Percentiles rank a stretch among this genome's conserved stretches.
These are phyloP conservation scores for Umbilicus rupestris DNA, from an alignment of 164 flowering plant species.

Conservation along the genomic window DNA sequence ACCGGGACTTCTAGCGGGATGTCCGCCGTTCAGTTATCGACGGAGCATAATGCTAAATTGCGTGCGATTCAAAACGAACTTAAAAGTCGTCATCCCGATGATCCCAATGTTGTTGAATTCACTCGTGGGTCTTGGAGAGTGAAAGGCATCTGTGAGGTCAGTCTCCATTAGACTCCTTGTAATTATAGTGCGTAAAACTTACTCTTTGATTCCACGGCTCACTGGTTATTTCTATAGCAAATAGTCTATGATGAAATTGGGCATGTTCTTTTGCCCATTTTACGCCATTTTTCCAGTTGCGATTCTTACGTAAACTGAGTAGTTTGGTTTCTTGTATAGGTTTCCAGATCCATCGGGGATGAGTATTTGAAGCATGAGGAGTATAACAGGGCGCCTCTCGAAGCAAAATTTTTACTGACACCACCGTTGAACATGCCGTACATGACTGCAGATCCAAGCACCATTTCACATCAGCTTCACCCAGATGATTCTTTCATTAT, in stretches of 20 bases:
- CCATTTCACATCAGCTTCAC: conserved; percentile 41
- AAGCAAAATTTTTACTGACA: conserved; percentile 52
- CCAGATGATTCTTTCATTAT: conserved; percentile 73
- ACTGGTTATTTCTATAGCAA: too few relatives aligned
- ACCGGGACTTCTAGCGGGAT: conserved; percentile 47
- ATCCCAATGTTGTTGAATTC: conserved; percentile 61
- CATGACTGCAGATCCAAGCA: conserved; percentile 54
- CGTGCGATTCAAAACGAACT: conserved; percentile 58
- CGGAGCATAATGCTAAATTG: conserved; percentile 66
- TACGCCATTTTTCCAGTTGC: not conserved
- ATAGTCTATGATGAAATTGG: too few relatives aligned
- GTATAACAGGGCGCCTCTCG: conserved; percentile 51
- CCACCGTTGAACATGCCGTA: conserved; percentile 63
- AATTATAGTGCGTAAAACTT: too few relatives aligned
- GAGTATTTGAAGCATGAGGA: conserved; percentile 59
- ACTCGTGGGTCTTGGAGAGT: conserved; percentile 86
- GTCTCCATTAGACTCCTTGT: too few relatives aligned
- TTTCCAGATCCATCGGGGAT: conserved; percentile 80
- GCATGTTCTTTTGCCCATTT: too few relatives aligned
- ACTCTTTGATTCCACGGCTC: too few relatives aligned
- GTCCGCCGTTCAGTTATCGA: conserved; percentile 60
- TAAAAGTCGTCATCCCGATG: conserved; percentile 59
- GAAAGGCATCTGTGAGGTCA: conserved; percentile 85
- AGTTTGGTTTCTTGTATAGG: conserved; percentile 39
- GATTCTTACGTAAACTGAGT: not conserved